Conservation (phyloP, 2,329 filamentous ascomycete species). For the Cercospora beticola region DNA sequence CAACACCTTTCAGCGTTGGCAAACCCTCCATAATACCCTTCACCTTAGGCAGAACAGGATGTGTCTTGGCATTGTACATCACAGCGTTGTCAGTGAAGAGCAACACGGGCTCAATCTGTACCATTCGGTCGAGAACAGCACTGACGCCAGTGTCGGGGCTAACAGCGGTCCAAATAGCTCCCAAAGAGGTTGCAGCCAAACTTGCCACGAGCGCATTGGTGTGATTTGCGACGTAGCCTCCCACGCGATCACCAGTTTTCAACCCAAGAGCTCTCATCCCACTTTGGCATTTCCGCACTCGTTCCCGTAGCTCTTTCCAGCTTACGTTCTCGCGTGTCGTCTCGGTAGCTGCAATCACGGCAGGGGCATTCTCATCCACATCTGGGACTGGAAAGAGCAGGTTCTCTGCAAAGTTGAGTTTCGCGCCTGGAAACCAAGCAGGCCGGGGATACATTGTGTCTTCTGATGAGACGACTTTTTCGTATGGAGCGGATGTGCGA, state of each 20-base stretch:
- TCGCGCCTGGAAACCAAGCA: conserved; percentile 75
- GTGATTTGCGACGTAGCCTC: conserved; percentile 84
- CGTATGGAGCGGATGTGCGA: conserved; percentile 62
- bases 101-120: conserved; percentile 78
- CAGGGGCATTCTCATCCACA: conserved; percentile 60
- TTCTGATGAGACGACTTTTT: conserved; percentile 65
- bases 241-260: conserved; percentile 60
- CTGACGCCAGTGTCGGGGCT: conserved; percentile 90
- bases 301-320: conserved; percentile 78
- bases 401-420: conserved; percentile 93
- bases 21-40: conserved; percentile 71
- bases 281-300: conserved; percentile 70
- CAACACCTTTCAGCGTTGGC: conserved; percentile 64
- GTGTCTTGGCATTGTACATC: conserved; percentile 87
- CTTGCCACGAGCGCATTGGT: conserved; percentile 83
- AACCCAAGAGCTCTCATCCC: conserved; percentile 68
- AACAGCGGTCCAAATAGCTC: conserved; percentile 89
- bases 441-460: conserved; percentile 82
- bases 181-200: conserved; percentile 77
- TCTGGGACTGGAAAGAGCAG: conserved; percentile 71
- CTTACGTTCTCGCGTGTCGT: conserved; percentile 63
- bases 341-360: conserved; percentile 81
- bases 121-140: conserved; percentile 82
- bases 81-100: conserved; percentile 86
- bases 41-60: conserved; percentile 77